Conservation (phyloP, 345 rosid species). For the Luvunga scandens region DNA sequence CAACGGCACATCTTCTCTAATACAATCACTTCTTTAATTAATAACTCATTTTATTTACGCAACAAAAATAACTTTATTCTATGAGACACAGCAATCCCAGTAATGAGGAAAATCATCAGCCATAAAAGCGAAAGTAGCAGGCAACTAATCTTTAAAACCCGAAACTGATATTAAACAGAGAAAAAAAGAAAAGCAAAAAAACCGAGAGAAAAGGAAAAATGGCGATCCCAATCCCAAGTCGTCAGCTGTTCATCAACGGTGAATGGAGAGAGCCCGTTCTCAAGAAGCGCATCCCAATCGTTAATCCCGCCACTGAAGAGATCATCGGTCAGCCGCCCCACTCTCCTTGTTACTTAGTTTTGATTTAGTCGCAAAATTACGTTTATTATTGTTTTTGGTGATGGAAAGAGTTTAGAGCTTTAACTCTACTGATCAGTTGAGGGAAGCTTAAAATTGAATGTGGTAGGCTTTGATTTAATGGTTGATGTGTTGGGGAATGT, state of each 20-base stretch:
- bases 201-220: slow-evolving; percentile 13
- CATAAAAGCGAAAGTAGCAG: too few species aligned
- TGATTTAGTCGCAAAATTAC: neutral
- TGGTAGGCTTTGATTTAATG: neutral
- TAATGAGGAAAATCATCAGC: too few species aligned
- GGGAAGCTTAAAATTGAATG: neutral
- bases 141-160: too few species aligned
- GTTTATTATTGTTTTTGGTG: neutral
- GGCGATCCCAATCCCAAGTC: slow-evolving; percentile 56
- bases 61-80: too few species aligned
- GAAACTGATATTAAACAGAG: too few species aligned
- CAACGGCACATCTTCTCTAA: too few species aligned
- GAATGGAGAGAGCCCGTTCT: slow-evolving; percentile 77
- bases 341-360: too few species aligned
- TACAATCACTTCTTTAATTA: too few species aligned
- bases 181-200: too few species aligned
- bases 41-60: too few species aligned
- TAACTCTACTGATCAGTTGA: neutral
- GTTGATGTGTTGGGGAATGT: neutral
- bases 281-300: slow-evolving; percentile 62
- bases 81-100: too few species aligned
- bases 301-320: slow-evolving; percentile 80
- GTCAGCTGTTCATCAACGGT: slow-evolving; percentile 80
- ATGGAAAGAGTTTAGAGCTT: neutral
- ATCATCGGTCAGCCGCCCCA: slow-evolving; percentile 51